Conservation (phyloP, 345 rosid genomes). For the Citrus australasica region DNA sequence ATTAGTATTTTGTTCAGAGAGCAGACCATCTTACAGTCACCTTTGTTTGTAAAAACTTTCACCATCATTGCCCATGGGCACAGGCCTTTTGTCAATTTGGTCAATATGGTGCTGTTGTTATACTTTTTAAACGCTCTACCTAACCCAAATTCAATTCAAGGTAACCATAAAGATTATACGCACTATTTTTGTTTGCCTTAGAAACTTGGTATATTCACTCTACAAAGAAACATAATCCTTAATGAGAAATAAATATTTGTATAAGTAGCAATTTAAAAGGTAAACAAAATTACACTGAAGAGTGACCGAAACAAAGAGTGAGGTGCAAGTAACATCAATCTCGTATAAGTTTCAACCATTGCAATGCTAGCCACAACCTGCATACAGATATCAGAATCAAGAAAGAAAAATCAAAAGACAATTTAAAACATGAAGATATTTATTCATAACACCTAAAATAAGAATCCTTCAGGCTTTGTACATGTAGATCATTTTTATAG, state of each 20-base stretch:
- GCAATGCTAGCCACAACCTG: conserved; percentile 98
- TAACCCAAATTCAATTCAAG: background rate
- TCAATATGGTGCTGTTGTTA: background rate
- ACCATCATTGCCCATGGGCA: background rate
- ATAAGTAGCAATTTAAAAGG: conserved; percentile 9
- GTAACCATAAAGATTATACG: background rate
- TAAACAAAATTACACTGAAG: conserved; percentile 64
- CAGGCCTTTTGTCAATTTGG: background rate
- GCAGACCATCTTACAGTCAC: background rate
- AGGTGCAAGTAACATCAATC: conserved; percentile 87
- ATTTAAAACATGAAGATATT: background rate
- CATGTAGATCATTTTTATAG: background rate
- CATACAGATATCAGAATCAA: conserved; percentile 23
- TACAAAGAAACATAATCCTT: background rate
- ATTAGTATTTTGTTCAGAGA: background rate
- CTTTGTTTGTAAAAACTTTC: background rate
- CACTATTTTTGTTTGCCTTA: background rate
- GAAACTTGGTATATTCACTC: background rate
- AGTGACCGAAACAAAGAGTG: conserved; percentile 87
- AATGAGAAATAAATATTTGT: conserved; percentile 1
- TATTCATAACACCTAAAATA: background rate
- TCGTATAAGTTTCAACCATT: conserved; percentile 95
- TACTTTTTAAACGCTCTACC: background rate
- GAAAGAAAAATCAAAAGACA: conserved; percentile 1
- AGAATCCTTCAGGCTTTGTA: background rate